A percentile compares a stretch with the other conserved stretches of the same genome.
phyloP scores from a whole-genome alignment of 2,329 filamentous ascomycete species.

The Fusarium sp. region DNA sequence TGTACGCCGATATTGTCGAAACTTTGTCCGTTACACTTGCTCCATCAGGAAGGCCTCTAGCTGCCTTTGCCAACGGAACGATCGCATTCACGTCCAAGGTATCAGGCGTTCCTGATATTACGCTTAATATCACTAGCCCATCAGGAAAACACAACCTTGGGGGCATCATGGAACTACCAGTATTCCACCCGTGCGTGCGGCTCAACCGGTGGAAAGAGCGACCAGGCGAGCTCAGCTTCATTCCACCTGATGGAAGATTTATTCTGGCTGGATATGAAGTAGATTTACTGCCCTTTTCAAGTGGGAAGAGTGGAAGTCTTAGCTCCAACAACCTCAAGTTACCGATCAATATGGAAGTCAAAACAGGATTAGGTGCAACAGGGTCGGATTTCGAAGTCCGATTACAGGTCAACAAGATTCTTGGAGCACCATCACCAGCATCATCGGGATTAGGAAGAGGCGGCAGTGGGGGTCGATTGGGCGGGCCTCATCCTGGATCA shows the following conservation, averaged over 20 bases:
- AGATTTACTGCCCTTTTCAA: constrained; percentile 81
- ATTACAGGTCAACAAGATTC: constrained; percentile 76
- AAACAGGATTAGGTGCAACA: constrained; percentile 78
- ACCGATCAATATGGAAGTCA: constrained; percentile 84
- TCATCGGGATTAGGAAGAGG: constrained; percentile 56
- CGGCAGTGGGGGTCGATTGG: constrained; percentile 55
- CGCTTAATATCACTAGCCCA: constrained; percentile 81
- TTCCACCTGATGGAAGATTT: constrained; percentile 94
- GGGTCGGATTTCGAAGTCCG: constrained; percentile 92
- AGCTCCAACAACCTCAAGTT: constrained; percentile 77
- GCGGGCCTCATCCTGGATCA: constrained; percentile 62
- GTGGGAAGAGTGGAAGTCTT: constrained; percentile 65
- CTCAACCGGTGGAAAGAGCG: constrained; percentile 89
- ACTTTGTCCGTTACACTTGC: constrained; percentile 88
- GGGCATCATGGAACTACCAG: constrained; percentile 83
- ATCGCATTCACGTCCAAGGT: constrained; percentile 97
- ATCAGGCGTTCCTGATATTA: constrained; percentile 91
- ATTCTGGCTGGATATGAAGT: constrained; percentile 95
- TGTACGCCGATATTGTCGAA: constrained; percentile 96
- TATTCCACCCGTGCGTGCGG: constrained; percentile 96
- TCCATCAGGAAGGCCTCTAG: constrained; percentile 87
- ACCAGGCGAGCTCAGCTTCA: constrained; percentile 92
- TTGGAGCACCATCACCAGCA: constrained; percentile 56
- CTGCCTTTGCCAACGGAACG: constrained; percentile 89
- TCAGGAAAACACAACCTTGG: constrained; percentile 82